Conservation (phyloP, 352 stramenopile genomes). For the Phytopythium helicoides region DNA sequence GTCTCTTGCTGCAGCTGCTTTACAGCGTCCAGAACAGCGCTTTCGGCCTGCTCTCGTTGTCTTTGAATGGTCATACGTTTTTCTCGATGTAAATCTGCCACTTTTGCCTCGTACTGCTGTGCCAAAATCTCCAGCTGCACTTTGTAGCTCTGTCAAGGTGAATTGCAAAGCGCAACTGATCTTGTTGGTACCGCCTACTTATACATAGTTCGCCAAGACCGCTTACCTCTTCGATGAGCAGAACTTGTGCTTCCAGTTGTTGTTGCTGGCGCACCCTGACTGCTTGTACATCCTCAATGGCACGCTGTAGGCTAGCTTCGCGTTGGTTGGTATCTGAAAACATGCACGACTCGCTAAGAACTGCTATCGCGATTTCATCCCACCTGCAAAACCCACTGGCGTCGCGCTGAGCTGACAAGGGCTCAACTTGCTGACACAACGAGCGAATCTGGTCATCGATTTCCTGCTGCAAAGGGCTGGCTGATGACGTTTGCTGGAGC, state of each 20-base stretch:
- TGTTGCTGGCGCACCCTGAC: slow-evolving; percentile 53
- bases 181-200: too few species aligned
- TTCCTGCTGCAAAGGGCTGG: slow-evolving; percentile 19
- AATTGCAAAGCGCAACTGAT: too few species aligned
- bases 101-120: slow-evolving; percentile 55
- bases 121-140: slow-evolving; percentile 61
- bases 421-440: slow-evolving; percentile 48
- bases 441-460: slow-evolving; percentile 50
- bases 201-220: too few species aligned
- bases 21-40: slow-evolving; percentile 30
- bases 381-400: slow-evolving; percentile 43
- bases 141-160: slow-evolving; percentile 36
- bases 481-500: neutral
- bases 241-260: slow-evolving; percentile 37
- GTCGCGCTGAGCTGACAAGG: slow-evolving; percentile 35
- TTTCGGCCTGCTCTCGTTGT: slow-evolving; percentile 34
- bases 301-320: slow-evolving; percentile 41
- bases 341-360: neutral
- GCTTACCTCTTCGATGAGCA: slow-evolving; percentile 47
- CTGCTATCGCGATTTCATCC: too few species aligned
- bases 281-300: slow-evolving; percentile 53
- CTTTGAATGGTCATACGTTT: slow-evolving; percentile 47
- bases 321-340: slow-evolving; percentile 37
- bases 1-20: slow-evolving; percentile 50
- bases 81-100: slow-evolving; percentile 50